Conservation (phyloP, 75 land plant genomes). For the Azolla pinnata region DNA sequence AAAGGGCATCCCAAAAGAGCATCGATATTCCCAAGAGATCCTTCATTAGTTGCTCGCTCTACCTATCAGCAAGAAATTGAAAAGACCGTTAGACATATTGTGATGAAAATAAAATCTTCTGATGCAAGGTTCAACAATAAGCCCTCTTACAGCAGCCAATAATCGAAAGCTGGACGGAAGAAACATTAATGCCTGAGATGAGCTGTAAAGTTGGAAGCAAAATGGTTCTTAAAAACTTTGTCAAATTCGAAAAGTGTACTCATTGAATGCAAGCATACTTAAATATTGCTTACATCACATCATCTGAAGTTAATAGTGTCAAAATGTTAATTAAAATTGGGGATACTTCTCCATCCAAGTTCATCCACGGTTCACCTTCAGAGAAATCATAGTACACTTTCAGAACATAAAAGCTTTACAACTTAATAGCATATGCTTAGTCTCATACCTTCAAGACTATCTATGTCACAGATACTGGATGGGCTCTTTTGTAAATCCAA, state of each 20-base stretch:
- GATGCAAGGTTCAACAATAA: constrained; percentile 10
- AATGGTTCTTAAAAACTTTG: no score
- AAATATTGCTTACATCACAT: constrained; percentile 23
- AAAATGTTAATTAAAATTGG: constrained; percentile 73
- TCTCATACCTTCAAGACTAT: constrained; percentile 60
- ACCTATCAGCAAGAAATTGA: constrained; percentile 26
- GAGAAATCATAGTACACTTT: background rate
- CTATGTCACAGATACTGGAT: constrained; percentile 15
- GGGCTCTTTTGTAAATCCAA: constrained; percentile 52
- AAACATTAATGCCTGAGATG: constrained; percentile 38
- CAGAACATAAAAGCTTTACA: background rate
- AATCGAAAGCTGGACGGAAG: constrained; percentile 63
- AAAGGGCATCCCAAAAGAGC: constrained; percentile 94
- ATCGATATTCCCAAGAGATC: constrained; percentile 89
- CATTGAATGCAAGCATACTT: no score
- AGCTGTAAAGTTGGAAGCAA: constrained; percentile 42
- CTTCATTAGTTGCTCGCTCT: constrained; percentile 72
- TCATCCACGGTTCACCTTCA: constrained; percentile 86
- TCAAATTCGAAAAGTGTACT: no score
- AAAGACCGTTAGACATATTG: background rate
- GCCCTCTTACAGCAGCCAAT: constrained; percentile 46
- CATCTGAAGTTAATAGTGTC: constrained; percentile 43
- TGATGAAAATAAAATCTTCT: no score
- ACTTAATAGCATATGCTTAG: background rate
- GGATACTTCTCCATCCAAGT: constrained; percentile 82